Conservation (phyloP, 192 early-diverging fungal genomes). For the Dissophora globulifera region DNA sequence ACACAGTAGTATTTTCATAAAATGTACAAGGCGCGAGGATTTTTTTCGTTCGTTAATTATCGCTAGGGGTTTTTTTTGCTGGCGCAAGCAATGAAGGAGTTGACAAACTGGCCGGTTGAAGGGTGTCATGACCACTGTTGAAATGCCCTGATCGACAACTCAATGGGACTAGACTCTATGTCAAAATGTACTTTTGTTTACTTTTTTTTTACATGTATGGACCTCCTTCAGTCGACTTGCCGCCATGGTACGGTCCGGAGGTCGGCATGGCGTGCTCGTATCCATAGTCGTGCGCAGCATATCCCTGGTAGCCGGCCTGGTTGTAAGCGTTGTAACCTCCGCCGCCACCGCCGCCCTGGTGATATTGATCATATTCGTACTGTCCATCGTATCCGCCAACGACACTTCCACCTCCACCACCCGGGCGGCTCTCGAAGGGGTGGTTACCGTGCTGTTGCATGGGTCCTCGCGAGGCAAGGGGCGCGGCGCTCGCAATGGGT, state of each 20-base stretch:
- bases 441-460: slow-evolving; percentile 11
- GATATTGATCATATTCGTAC: slow-evolving; percentile 21
- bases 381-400: slow-evolving; percentile 36
- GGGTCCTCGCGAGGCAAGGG: slow-evolving; percentile 9
- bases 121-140: no score
- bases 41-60: no score
- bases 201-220: slow-evolving; percentile 17
- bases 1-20: no score
- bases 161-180: background rate
- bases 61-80: no score
- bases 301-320: slow-evolving; percentile 18
- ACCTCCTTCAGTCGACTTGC: slow-evolving; percentile 12
- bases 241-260: slow-evolving; percentile 24
- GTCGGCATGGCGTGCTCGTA: slow-evolving; percentile 37
- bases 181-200: background rate
- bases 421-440: slow-evolving; percentile 40
- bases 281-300: slow-evolving; percentile 25
- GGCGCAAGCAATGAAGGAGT: no score
- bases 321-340: slow-evolving; percentile 24
- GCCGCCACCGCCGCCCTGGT: background rate
- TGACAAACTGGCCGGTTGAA: no score
- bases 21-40: no score
- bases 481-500: slow-evolving; percentile 19
- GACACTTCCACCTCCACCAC: slow-evolving; percentile 36
- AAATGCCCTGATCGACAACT: background rate